Percentiles rank a stretch among this genome's conserved stretches.
Evolutionary conservation across 2,329 filamentous ascomycete species (phyloP).

Genomic region (Nemania sp.): DNA sequence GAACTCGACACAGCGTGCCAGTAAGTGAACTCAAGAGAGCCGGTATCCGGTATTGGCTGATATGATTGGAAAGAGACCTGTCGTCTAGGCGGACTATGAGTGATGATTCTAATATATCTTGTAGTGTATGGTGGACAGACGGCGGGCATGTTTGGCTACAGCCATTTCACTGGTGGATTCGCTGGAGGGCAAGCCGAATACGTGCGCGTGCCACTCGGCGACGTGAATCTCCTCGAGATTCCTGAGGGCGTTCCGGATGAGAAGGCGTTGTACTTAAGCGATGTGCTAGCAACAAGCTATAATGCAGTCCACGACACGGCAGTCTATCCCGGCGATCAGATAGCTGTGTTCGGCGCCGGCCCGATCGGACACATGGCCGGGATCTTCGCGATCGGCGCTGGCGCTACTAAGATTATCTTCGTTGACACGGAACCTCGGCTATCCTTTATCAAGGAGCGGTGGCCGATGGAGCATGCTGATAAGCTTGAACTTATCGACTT

Average conservation of each 20-base stretch:
- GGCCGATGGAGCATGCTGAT: slow-evolving; percentile 60
- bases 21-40: slow-evolving; percentile 14
- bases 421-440: slow-evolving; percentile 81
- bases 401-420: slow-evolving; percentile 80
- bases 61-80: not conserved
- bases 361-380: slow-evolving; percentile 89
- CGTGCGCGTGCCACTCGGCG: slow-evolving; percentile 81
- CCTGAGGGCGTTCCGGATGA: slow-evolving; percentile 86
- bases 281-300: slow-evolving; percentile 83
- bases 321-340: slow-evolving; percentile 80
- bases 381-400: slow-evolving; percentile 79
- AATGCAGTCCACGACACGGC: slow-evolving; percentile 86
- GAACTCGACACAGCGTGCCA: slow-evolving; percentile 75
- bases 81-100: too few species aligned
- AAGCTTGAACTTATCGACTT: slow-evolving; percentile 79
- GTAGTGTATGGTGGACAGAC: slow-evolving; percentile 80
- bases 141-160: slow-evolving; percentile 79
- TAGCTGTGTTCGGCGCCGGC: slow-evolving; percentile 87
- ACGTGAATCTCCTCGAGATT: slow-evolving; percentile 83
- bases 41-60: not conserved
- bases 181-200: slow-evolving; percentile 91
- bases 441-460: slow-evolving; percentile 73
- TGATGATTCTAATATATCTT: slow-evolving; percentile 5
- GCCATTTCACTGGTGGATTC: slow-evolving; percentile 86
- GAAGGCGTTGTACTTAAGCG: slow-evolving; percentile 83